Evolutionary conservation across 2,329 filamentous ascomycete genomes (phyloP).

Genomic region (Acrocalymma vagum): DNA sequence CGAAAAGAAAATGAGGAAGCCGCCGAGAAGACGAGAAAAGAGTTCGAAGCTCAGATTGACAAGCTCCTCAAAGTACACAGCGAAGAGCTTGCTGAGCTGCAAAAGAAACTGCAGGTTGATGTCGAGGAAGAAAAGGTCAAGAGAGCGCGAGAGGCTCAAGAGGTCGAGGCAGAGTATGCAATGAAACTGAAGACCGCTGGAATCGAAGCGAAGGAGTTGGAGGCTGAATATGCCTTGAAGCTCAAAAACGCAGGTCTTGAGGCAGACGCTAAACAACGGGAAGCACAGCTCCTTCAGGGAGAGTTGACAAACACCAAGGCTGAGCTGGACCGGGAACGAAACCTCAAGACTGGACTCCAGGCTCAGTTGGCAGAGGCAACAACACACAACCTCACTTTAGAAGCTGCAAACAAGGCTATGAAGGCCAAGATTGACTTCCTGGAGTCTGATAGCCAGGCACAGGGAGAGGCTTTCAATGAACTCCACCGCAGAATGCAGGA

Average conservation of each 20-base stretch:
- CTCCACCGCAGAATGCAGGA: constrained; percentile 84
- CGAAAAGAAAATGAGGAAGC: constrained; percentile 59
- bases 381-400: constrained; percentile 63
- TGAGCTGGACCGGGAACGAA: constrained; percentile 65
- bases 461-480: constrained; percentile 83
- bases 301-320: constrained; percentile 59
- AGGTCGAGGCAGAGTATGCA: constrained; percentile 64
- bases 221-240: constrained; percentile 58
- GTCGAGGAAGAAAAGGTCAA: constrained; percentile 71
- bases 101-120: constrained; percentile 69
- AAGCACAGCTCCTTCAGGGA: constrained; percentile 57
- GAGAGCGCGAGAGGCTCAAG: constrained; percentile 69
- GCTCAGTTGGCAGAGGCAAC: constrained; percentile 57
- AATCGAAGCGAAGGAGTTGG: constrained; percentile 71
- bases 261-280: constrained; percentile 63
- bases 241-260: constrained; percentile 58
- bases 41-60: constrained; percentile 64
- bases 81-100: constrained; percentile 72
- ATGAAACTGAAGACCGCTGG: constrained; percentile 67
- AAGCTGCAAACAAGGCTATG: constrained; percentile 78
- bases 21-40: constrained; percentile 51
- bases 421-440: constrained; percentile 87
- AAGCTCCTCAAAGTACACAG: constrained; percentile 68
- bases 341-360: constrained; percentile 65
- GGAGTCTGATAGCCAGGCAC: constrained; percentile 87